A percentile compares a stretch with the other conserved stretches of the same genome.
phyloP scores from a whole-genome alignment of 495 filamentous ascomycete genomes.

The Daldinia vernicosa region DNA sequence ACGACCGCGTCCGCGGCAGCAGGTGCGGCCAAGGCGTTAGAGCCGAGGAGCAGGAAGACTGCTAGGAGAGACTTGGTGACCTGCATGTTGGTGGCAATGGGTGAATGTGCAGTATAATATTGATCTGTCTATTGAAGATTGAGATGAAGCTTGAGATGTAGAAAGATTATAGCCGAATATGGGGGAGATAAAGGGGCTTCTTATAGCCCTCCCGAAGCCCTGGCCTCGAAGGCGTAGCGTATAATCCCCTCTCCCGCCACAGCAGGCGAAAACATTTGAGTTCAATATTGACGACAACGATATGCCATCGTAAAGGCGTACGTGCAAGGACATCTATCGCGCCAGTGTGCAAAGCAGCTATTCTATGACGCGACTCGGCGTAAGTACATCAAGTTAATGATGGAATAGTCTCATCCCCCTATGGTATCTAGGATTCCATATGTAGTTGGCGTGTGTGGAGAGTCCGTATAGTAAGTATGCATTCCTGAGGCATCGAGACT shows the following conservation, averaged over 20 bases:
- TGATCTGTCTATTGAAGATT: not conserved
- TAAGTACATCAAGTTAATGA: not conserved
- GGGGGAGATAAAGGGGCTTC: not conserved
- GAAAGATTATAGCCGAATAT: not conserved
- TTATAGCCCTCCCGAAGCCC: constrained; percentile 19
- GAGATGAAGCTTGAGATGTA: not conserved
- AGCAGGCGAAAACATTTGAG: constrained; percentile 11
- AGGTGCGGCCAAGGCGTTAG: constrained; percentile 37
- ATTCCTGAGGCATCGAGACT: not conserved
- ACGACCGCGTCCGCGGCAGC: constrained; percentile 9
- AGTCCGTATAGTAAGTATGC: not conserved
- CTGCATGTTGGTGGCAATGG: constrained; percentile 22
- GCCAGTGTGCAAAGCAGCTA: not conserved
- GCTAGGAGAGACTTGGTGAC: constrained; percentile 41
- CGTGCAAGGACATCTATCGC: not conserved
- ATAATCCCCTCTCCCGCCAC: not conserved
- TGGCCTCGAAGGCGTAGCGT: not conserved
- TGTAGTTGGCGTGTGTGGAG: constrained; percentile 6
- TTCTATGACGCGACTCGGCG: constrained; percentile 28
- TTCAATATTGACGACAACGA: constrained; percentile 41
- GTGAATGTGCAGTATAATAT: not conserved
- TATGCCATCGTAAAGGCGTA: constrained; percentile 12
- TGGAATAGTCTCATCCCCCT: constrained; percentile 1
- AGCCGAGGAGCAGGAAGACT: constrained; percentile 36
- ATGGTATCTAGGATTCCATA: constrained; percentile 18